Base-by-base conservation (phyloP, 176 grass and related monocot genomes). In the Triticum turgidum region DNA sequence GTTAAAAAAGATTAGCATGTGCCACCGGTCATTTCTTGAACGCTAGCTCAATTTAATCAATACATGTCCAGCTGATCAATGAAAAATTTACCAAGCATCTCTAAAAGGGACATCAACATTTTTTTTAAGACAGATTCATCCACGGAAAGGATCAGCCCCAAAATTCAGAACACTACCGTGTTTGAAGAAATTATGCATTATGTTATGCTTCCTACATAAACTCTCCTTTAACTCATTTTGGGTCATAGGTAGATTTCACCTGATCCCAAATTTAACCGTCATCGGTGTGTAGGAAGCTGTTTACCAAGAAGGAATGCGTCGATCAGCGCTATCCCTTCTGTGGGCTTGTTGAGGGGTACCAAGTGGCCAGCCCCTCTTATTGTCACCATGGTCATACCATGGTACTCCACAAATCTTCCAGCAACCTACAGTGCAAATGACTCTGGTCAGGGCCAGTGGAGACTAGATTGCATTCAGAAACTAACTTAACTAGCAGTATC, bases 331-430 rank as follows among this genome's bases (percentile, higher is more conserved):
- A 95, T 86, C 2, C 91, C 93, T 76, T 96, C 96, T n/a, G 58
- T 66, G 37, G 96, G 93, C 82, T 98, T 98, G 82, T 95, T 92
- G 47, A 98, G 90, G 61, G 96, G 96, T 34, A 94, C 93, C 86
- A 98, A 65, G 77, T 98, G 93, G 10, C 96, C 93, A 84, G 91
- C 96, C 75, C 96, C 96, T 92, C 93, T 95, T 10, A 95, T 84
- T 72, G 93, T 98, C 83, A 76, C 93, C 91, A 98, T 93, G 32
- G 91, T 90, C 80, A 98, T 76, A 62, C 93, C 88, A 44, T 92
- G 71, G 85, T 92, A 91, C 65, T 98, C 89, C 70, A 95, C 91
- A 88, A 94, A 93, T 91, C 96, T 98, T 79, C 93, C 96, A 4
- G 84, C 91, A 80, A 98, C 93, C 96, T 98, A 82, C 61, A 82